Evolutionary conservation across 192 early-diverging fungal species (phyloP), one percentile per base, ranked within the genome.

Genomic region (Cetraspora pellucida): DNA sequence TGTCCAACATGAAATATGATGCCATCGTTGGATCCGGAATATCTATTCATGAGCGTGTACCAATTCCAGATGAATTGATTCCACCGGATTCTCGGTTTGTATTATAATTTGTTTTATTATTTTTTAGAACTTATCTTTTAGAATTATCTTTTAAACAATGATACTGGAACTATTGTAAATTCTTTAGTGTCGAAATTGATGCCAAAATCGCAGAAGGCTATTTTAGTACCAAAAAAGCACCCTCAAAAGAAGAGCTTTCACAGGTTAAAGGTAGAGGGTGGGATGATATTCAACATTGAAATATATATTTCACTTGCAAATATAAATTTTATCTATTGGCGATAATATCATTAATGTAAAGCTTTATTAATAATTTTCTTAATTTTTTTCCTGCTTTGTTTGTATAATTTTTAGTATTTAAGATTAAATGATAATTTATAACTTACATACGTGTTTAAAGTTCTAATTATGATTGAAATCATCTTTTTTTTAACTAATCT

Each of bases 181-280:
- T 65, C n/a, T 65, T 44, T 65, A 65, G 63, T 73, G 96, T 98
- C 25, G 96, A 98, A 83, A 98, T 98, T 79, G 94, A 98, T 71
- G 96, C 96, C 54, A 98, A 98, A 87, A 93, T 98, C 66, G 96
- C 95, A 10, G 89, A 94, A n/a, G 96, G 96, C 0, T 98, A 97
- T 83, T 97, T 97, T 80, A 93, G 93, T 13, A 91, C 83, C 19
- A 89, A 88, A 47, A 82, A 81, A 10, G 85, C 88, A 27, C 88
- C 87, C 0, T 84, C 85, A 6, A 84, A 84, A 1, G 85, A 86
- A 8, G 88, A 90, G 50, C 79, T 97, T 50, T 77, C 87, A 17
- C 80, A 82, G 11, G 90, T 93, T 21, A 93, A 93, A 80, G 96
- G 96, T 9, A 91, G 94, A 70, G 91, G 88, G 50, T 95, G 93